Evolutionary conservation across 2,329 filamentous ascomycete genomes (phyloP), one percentile per base, ranked within the genome.

Genomic region (Allantophomopsis cytisporea): DNA sequence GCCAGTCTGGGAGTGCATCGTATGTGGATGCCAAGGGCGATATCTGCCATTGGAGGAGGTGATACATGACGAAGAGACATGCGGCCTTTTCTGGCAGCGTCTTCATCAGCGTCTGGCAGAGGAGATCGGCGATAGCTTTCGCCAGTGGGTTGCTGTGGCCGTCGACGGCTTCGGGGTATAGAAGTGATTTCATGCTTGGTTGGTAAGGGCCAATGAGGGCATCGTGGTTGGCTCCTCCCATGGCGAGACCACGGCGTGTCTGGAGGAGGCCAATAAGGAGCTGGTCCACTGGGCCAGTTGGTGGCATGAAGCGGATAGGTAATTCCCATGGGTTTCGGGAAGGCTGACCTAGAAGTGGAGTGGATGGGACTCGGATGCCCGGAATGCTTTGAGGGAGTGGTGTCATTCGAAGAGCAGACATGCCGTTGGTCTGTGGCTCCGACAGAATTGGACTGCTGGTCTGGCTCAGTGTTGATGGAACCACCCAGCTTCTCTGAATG

Each of bases 231-330:
- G 47, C 43, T 45, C 49, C 37, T 49, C 38, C 42, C 31, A 49
- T 45, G n/a, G 54, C 50, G 35, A 60, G 51, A 36, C 50, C 52
- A 33, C 54, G 59, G 41, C 60, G 59, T 40, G 58, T 51, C 35
- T 58, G 54, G 13, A 63, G 43, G 35, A 63, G 56, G 36, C 56
- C 52, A 28, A 54, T 46, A n/a, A 61, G 40, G 30, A 61, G 50
- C 31, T 53, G 50, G 38, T 63, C 59, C 17, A 58, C 49, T 35
- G 55, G 55, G 37, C 52, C 57, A 18, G 50, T 52, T 23, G 56
- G 49, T 33, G 49, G 43, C 6, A 50, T 44, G 28, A 50, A 55
- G 34, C 56, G 47, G 36, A 63, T 45, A 18, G 57, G 54, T 35
- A 56, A 43, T 43, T 60, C 56, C 58, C 57, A 58, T n/a, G 46